Evolutionary conservation across 2,329 filamentous ascomycete species (phyloP).

Genomic region (Apiospora arundinis): DNA sequence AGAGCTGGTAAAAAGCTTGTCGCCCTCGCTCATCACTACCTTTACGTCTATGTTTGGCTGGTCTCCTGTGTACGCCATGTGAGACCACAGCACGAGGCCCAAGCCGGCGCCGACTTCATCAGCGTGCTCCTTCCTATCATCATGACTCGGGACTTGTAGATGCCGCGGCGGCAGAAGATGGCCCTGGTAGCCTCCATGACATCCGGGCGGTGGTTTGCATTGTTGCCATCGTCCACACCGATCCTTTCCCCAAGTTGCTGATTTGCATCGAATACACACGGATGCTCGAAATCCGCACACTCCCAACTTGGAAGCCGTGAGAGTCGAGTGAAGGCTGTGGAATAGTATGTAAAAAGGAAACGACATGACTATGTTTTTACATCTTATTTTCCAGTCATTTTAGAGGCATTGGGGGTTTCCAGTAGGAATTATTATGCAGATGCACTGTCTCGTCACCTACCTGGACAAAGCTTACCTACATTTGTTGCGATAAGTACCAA

Average conservation of each 20-base stretch:
- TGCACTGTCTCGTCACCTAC: too few species aligned
- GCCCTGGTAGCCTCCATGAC: background rate
- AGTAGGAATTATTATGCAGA: too few species aligned
- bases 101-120: background rate
- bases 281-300: background rate
- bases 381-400: too few species aligned
- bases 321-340: too few species aligned
- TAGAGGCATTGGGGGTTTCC: too few species aligned
- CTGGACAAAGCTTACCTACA: too few species aligned
- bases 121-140: constrained; percentile 13
- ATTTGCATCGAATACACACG: background rate
- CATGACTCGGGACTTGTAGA: background rate
- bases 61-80: background rate
- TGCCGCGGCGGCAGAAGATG: constrained; percentile 3
- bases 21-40: background rate
- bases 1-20: too few species aligned
- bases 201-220: background rate
- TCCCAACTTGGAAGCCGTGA: too few species aligned
- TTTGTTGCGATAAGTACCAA: too few species aligned
- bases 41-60: background rate
- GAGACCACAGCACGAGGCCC: background rate
- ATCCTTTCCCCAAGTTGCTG: background rate
- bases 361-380: too few species aligned
- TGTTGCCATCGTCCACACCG: background rate
- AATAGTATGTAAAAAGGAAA: too few species aligned